phyloP scores from a whole-genome alignment of 164 flowering plant species.

The Pachysandra terminalis region DNA sequence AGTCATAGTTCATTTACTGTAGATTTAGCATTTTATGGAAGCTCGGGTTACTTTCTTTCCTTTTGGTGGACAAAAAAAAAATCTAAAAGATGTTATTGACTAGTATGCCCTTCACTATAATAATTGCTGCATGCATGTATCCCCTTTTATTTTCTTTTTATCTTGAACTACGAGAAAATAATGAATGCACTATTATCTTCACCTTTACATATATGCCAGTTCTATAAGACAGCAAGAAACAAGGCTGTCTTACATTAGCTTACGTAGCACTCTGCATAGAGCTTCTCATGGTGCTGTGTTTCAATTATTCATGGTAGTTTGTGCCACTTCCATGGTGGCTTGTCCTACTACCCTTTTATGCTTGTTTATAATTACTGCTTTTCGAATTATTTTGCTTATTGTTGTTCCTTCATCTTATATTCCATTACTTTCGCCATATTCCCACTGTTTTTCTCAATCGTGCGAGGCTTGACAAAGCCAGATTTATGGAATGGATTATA shows the following conservation, averaged over 20 bases:
- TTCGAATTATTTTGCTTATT: no score
- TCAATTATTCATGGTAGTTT: no score
- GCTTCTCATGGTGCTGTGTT: no score
- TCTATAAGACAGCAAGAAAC: neutral
- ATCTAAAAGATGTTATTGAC: neutral
- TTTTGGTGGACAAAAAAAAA: neutral
- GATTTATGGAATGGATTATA: no score
- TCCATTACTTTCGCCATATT: no score
- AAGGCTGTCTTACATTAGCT: neutral
- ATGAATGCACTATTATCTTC: neutral
- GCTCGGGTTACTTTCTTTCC: neutral
- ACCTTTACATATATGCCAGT: neutral
- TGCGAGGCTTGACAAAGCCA: no score
- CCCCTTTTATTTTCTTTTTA: neutral
- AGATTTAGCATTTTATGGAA: neutral
- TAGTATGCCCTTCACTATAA: neutral
- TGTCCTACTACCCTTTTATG: no score
- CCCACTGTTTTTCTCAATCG: no score
- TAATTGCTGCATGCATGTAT: neutral
- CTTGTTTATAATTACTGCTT: no score
- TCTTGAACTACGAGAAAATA: neutral
- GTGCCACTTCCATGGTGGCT: no score
- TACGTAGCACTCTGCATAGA: no score
- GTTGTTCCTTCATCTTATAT: no score
- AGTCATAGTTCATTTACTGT: neutral